These are phyloP conservation scores for Mallotus japonicus DNA, from an alignment of 441 rosid genomes.

Conservation along the genomic window DNA sequence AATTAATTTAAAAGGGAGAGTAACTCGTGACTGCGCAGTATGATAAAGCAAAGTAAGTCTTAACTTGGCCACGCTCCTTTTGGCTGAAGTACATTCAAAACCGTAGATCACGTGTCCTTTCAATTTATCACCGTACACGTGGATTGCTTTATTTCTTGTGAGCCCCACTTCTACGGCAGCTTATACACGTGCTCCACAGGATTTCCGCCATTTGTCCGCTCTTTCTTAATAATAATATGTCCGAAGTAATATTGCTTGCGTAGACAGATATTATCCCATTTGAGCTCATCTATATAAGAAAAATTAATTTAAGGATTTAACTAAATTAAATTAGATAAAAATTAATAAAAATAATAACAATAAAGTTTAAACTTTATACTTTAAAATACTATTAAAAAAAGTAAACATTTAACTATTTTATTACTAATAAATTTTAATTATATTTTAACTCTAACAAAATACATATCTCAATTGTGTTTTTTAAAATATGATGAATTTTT, in stretches of 20 bases:
- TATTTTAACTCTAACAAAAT: no score
- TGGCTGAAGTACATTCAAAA: neutral
- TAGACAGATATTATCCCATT: no score
- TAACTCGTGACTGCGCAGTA: conserved; percentile 23
- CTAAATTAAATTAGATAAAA: no score
- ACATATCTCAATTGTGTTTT: no score
- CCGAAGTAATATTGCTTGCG: neutral
- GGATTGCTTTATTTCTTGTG: neutral
- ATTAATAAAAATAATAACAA: no score
- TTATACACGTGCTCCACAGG: conserved; percentile 10
- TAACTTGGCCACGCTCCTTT: neutral
- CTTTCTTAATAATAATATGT: neutral
- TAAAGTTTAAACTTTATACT: no score
- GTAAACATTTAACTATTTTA: no score
- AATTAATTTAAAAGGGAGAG: neutral
- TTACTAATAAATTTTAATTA: no score
- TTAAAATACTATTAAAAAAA: no score
- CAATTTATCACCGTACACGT: conserved; percentile 20
- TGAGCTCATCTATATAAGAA: neutral
- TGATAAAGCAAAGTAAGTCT: neutral
- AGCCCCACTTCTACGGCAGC: conserved; percentile 10
- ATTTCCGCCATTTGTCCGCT: conserved; percentile 17
- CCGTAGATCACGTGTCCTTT: conserved; percentile 18
- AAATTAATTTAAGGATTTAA: neutral
- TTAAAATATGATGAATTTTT: no score